A percentile compares a stretch with the other conserved stretches of the same genome.
phyloP scores from a whole-genome alignment of 805 yeast species.

The Candida vaughaniae region DNA sequence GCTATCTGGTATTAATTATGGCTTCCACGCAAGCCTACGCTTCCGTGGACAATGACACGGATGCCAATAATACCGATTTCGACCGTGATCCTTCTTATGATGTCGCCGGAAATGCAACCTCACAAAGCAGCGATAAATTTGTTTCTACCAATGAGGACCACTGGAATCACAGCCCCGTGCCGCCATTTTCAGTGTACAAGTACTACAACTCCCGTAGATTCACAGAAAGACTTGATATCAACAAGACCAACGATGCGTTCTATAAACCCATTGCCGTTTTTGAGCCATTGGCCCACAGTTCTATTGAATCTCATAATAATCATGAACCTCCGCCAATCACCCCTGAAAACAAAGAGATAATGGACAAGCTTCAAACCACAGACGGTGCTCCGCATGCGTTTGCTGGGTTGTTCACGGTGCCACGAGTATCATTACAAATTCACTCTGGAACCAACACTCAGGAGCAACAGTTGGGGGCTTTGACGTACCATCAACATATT shows the following conservation, averaged over 20 bases:
- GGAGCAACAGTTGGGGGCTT: not conserved
- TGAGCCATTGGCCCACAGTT: slow-evolving; percentile 19
- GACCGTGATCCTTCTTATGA: too few relatives aligned
- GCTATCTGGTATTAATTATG: too few relatives aligned
- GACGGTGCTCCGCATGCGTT: slow-evolving; percentile 18
- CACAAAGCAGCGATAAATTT: too few relatives aligned
- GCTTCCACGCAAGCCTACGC: too few relatives aligned
- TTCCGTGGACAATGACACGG: too few relatives aligned
- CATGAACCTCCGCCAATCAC: not conserved
- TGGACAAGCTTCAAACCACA: slow-evolving; percentile 4
- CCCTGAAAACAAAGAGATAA: slow-evolving; percentile 1
- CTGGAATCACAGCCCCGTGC: slow-evolving; percentile 30
- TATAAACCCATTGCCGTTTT: slow-evolving; percentile 22
- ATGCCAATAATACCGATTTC: too few relatives aligned
- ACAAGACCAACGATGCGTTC: slow-evolving; percentile 6
- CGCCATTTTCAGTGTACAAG: slow-evolving; percentile 27
- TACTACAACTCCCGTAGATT: slow-evolving; percentile 16
- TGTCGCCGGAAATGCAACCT: too few relatives aligned
- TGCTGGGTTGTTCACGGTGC: slow-evolving; percentile 27
- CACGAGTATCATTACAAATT: slow-evolving; percentile 17
- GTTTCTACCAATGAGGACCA: too few relatives aligned
- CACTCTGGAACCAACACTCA: not conserved
- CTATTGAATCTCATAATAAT: slow-evolving; percentile 2
- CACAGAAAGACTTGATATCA: slow-evolving; percentile 5
- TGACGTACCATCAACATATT: slow-evolving; percentile 33